These are phyloP conservation scores for Carpinus fangiana DNA, from an alignment of 306 rosid species.

Conservation along the genomic window DNA sequence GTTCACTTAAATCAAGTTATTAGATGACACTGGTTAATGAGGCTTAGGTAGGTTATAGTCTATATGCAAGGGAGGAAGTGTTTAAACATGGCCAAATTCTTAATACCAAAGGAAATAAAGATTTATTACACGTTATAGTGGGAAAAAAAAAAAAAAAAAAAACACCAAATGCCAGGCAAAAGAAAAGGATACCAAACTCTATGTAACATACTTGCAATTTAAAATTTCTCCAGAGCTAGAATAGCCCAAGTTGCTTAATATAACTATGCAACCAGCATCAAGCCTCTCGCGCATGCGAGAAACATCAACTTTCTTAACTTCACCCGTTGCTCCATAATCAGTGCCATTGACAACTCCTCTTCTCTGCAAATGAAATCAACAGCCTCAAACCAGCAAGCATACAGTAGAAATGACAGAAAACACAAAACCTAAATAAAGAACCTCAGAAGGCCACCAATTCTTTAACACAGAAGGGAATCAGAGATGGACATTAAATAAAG, in stretches of 20 bases:
- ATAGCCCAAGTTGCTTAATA: constrained; percentile 93
- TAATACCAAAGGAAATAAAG: neutral
- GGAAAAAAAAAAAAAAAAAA: too few species aligned
- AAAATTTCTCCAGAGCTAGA: constrained; percentile 97
- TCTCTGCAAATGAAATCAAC: constrained; percentile 58
- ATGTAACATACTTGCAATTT: constrained; percentile 92
- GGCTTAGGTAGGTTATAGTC: neutral
- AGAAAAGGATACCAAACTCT: constrained; percentile 11
- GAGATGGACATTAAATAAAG: constrained; percentile 2
- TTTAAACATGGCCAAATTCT: neutral
- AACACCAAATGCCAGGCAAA: neutral
- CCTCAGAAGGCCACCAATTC: constrained; percentile 24
- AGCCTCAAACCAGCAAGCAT: constrained; percentile 14
- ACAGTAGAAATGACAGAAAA: constrained; percentile 17
- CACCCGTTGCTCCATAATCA: constrained; percentile 98
- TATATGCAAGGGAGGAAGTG: neutral
- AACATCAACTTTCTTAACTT: constrained; percentile 85
- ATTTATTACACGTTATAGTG: neutral
- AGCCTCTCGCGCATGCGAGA: constrained; percentile 93
- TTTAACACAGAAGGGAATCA: constrained; percentile 15
- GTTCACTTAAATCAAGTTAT: neutral
- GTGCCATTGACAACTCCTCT: constrained; percentile 86
- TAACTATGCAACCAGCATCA: constrained; percentile 87
- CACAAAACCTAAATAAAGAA: constrained; percentile 19
- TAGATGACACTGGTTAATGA: neutral